These are phyloP conservation scores for Penicillium sp. DNA, from an alignment of 2,329 filamentous ascomycete genomes.

Conservation along the genomic window DNA sequence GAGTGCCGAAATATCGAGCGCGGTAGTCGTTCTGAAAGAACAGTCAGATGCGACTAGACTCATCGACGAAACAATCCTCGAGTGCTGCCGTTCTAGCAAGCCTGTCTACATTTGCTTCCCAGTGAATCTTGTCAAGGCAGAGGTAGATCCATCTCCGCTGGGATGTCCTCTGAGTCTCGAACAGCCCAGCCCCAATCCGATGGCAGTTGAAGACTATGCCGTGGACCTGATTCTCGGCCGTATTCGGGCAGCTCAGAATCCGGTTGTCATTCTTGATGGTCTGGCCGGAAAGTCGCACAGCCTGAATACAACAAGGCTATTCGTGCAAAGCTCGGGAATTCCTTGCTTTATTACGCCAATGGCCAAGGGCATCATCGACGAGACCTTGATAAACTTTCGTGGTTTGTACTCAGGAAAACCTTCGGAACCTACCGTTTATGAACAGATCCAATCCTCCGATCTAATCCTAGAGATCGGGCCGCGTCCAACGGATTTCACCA, in stretches of 20 bases:
- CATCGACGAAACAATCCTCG: constrained; percentile 69
- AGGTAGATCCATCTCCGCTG: constrained; percentile 67
- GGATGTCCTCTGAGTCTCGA: constrained; percentile 59
- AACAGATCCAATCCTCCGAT: constrained; percentile 30
- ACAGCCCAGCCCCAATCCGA: constrained; percentile 58
- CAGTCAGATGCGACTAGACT: constrained; percentile 65
- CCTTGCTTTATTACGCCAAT: constrained; percentile 82
- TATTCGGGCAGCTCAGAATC: constrained; percentile 67
- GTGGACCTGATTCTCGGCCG: constrained; percentile 69
- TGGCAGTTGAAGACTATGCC: constrained; percentile 54
- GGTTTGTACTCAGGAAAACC: constrained; percentile 76
- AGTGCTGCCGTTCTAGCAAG: constrained; percentile 67
- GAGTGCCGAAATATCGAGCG: constrained; percentile 66
- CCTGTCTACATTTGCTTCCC: constrained; percentile 80
- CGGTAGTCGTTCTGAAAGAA: constrained; percentile 67
- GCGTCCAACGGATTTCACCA: constrained; percentile 48
- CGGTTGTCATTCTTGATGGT: constrained; percentile 73
- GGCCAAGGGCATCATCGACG: constrained; percentile 77
- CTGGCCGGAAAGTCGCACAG: constrained; percentile 72
- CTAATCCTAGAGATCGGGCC: constrained; percentile 34
- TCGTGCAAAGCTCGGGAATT: constrained; percentile 67
- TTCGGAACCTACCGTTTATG: constrained; percentile 50
- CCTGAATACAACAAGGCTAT: constrained; percentile 64
- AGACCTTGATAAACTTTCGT: constrained; percentile 66
- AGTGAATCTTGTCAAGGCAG: constrained; percentile 70